Conservation (phyloP, 805 yeast species). For the Suhomyces tanzawaensis region DNA sequence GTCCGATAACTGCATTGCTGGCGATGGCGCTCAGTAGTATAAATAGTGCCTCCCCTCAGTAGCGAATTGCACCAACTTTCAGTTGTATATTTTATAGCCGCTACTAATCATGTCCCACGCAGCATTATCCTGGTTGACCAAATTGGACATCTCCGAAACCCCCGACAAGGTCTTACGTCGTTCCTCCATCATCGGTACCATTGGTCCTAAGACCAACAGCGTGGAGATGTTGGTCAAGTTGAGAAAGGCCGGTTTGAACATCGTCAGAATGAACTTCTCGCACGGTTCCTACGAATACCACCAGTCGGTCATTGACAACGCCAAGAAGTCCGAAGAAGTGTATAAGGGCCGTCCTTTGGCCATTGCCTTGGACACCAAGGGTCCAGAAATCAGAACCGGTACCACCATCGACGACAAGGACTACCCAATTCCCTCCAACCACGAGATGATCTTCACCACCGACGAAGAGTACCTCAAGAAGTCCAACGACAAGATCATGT, state of each 20-base stretch:
- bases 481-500: conserved; percentile 82
- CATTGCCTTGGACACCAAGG: conserved; percentile 98
- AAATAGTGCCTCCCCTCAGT: conserved; percentile 4
- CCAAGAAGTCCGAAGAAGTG: conserved; percentile 87
- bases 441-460: conserved; percentile 91
- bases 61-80: background rate
- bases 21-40: conserved; percentile 5
- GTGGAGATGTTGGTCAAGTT: conserved; percentile 80
- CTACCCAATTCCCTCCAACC: conserved; percentile 78
- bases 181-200: conserved; percentile 96
- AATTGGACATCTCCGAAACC: conserved; percentile 67
- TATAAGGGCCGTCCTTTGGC: conserved; percentile 97
- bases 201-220: conserved; percentile 96
- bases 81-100: conserved; percentile 1
- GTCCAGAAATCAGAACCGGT: conserved; percentile 99
- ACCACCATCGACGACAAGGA: conserved; percentile 79
- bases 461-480: conserved; percentile 71
- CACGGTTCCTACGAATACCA: conserved; percentile 99
- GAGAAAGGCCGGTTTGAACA: conserved; percentile 96
- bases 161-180: conserved; percentile 85
- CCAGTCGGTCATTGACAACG: conserved; percentile 93
- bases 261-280: conserved; percentile 98
- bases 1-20: background rate
- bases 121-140: conserved; percentile 75
- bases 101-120: conserved; percentile 38